A percentile compares a stretch with the other conserved stretches of the same genome.
phyloP scores from a whole-genome alignment of 2,329 filamentous ascomycete genomes.

The Cyphellophora europaea region DNA sequence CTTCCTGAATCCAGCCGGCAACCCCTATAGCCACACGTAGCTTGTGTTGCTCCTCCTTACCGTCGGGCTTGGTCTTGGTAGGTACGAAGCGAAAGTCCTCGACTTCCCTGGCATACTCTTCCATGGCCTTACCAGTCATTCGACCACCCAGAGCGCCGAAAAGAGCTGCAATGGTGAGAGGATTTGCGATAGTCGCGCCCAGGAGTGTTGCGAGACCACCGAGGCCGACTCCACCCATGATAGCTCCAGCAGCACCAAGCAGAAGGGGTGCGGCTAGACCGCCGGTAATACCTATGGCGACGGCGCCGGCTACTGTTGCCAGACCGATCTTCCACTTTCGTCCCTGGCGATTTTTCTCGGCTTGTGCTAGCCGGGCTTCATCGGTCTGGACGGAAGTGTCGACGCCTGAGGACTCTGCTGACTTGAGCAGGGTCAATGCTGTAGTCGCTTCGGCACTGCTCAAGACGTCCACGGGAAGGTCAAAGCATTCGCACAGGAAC shows the following conservation, averaged over 20 bases:
- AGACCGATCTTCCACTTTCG: constrained; percentile 67
- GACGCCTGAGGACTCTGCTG: constrained; percentile 52
- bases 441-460: constrained; percentile 60
- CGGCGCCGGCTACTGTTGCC: constrained; percentile 68
- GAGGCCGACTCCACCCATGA: constrained; percentile 56
- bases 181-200: constrained; percentile 55
- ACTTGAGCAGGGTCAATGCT: constrained; percentile 58
- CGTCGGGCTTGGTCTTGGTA: constrained; percentile 34
- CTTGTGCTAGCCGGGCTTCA: constrained; percentile 61
- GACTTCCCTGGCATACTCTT: constrained; percentile 65
- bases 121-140: constrained; percentile 68
- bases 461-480: constrained; percentile 50
- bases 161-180: constrained; percentile 61
- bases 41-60: constrained; percentile 3
- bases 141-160: constrained; percentile 71
- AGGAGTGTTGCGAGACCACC: constrained; percentile 27
- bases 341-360: constrained; percentile 49
- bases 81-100: constrained; percentile 71
- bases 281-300: constrained; percentile 64
- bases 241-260: constrained; percentile 59
- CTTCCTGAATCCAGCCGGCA: constrained; percentile 60
- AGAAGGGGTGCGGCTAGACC: constrained; percentile 61
- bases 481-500: constrained; percentile 55
- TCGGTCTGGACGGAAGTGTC: constrained; percentile 49
- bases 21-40: constrained; percentile 66